Percentiles rank a stretch among this genome's conserved stretches.
phyloP scores from a whole-genome alignment of 768 basidiomycete species.

The Psilocybe cyanescens region DNA sequence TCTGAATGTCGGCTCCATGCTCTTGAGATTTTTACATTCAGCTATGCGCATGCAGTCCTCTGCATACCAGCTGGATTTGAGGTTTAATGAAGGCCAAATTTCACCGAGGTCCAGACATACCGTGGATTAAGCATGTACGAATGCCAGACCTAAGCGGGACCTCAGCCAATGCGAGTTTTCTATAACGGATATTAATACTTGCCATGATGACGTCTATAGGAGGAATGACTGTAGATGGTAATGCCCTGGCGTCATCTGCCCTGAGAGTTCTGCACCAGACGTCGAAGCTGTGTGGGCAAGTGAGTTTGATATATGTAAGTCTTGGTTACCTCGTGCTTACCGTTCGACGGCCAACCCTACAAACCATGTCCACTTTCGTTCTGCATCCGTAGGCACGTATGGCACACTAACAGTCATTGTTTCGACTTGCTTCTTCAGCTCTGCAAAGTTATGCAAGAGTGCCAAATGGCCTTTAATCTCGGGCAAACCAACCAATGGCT shows the following conservation, averaged over 20 bases:
- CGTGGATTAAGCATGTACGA: slow-evolving; percentile 38
- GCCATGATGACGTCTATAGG: slow-evolving; percentile 44
- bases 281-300: slow-evolving; percentile 29
- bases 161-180: not conserved
- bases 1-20: slow-evolving; percentile 21
- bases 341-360: slow-evolving; percentile 39
- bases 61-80: slow-evolving; percentile 30
- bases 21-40: slow-evolving; percentile 23
- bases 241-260: slow-evolving; percentile 10
- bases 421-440: slow-evolving; percentile 31
- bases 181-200: not conserved
- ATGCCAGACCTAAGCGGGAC: slow-evolving; percentile 36
- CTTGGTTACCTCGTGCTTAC: slow-evolving; percentile 14
- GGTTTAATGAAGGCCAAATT: not conserved
- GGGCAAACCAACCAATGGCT: slow-evolving; percentile 30
- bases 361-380: slow-evolving; percentile 39
- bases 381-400: slow-evolving; percentile 25
- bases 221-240: slow-evolving; percentile 27
- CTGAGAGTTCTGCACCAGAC: slow-evolving; percentile 24
- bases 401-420: slow-evolving; percentile 1
- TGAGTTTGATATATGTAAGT: not conserved
- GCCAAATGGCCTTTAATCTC: slow-evolving; percentile 38
- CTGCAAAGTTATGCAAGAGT: slow-evolving; percentile 34
- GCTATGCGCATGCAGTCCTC: slow-evolving; percentile 33
- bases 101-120: slow-evolving; percentile 4